Conservation (phyloP, 2,329 filamentous ascomycete genomes). For the Ophiosphaerella narmari region DNA sequence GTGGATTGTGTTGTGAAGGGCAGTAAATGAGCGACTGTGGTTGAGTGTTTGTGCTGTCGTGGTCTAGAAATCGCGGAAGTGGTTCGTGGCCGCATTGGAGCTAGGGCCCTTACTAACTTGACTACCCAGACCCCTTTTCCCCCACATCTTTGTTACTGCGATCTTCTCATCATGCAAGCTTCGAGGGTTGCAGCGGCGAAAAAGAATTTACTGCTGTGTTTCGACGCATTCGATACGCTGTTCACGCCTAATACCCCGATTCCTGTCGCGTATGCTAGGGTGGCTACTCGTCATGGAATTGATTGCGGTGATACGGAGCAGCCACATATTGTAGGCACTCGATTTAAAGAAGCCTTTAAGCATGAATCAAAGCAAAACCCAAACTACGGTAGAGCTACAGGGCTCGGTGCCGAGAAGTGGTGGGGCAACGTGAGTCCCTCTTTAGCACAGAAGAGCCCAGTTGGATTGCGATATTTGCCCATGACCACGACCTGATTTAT, state of each 20-base stretch:
- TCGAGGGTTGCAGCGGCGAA: conserved; percentile 14
- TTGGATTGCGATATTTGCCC: not conserved
- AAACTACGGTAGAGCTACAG: conserved; percentile 62
- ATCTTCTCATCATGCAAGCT: conserved; percentile 12
- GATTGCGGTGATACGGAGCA: conserved; percentile 45
- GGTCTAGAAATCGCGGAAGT: conserved; percentile 23
- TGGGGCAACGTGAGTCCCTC: conserved; percentile 60
- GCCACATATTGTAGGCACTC: conserved; percentile 30
- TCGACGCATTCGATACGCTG: conserved; percentile 70
- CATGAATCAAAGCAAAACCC: conserved; percentile 54
- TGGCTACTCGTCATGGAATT: conserved; percentile 59
- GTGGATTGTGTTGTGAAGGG: conserved; percentile 15
- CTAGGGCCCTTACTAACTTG: conserved; percentile 8
- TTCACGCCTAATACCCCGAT: conserved; percentile 60
- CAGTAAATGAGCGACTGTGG: conserved; percentile 37
- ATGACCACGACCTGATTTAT: not conserved
- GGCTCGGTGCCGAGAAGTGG: conserved; percentile 60
- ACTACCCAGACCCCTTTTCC: conserved; percentile 6
- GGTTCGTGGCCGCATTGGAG: conserved; percentile 30
- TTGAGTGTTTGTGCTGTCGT: conserved; percentile 19
- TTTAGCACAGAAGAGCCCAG: not conserved
- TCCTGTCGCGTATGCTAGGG: conserved; percentile 58
- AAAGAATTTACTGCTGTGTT: conserved; percentile 61
- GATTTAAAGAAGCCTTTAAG: conserved; percentile 53
- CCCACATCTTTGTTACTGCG: conserved; percentile 10